phyloP scores from a whole-genome alignment of 1,139 yeast genomes.

The Geotrichum bryndzae region DNA sequence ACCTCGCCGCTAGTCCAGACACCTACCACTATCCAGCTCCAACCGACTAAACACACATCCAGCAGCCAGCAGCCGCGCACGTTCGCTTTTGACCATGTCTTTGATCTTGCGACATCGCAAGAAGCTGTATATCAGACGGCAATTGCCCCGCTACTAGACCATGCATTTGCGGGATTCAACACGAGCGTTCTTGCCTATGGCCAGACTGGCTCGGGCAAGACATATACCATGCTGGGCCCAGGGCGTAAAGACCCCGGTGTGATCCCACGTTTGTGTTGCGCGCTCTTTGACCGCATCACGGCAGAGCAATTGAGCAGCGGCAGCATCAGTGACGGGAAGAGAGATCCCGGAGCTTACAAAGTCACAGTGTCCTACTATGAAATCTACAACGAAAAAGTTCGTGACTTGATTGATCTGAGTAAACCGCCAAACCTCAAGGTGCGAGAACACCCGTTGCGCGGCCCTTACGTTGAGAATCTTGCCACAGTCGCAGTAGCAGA shows the following conservation, averaged over 20 bases:
- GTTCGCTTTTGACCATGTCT: conserved; percentile 12
- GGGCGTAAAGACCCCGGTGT: conserved; percentile 27
- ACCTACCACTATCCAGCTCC: background rate
- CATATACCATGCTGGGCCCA: conserved; percentile 77
- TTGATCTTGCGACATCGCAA: conserved; percentile 10
- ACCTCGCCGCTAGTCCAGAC: background rate
- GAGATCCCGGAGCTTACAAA: background rate
- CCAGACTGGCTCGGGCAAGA: conserved; percentile 84
- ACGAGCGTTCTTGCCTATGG: conserved; percentile 86
- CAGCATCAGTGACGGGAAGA: background rate
- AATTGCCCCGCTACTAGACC: conserved; percentile 11
- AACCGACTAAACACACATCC: background rate
- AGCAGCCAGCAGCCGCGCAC: background rate
- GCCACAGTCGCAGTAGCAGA: conserved; percentile 51
- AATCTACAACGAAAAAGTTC: conserved; percentile 80
- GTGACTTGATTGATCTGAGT: conserved; percentile 52
- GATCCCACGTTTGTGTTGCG: conserved; percentile 11
- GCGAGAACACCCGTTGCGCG: conserved; percentile 66
- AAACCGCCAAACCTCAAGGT: conserved; percentile 52
- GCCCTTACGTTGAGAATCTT: conserved; percentile 71
- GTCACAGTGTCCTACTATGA: conserved; percentile 71
- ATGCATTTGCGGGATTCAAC: conserved; percentile 56
- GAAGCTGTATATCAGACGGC: background rate
- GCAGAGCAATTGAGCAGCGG: background rate
- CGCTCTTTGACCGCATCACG: conserved; percentile 7